These are phyloP conservation scores for Zymoseptoria pseudotritici DNA, from an alignment of 2,329 filamentous ascomycete species.

Conservation along the genomic window DNA sequence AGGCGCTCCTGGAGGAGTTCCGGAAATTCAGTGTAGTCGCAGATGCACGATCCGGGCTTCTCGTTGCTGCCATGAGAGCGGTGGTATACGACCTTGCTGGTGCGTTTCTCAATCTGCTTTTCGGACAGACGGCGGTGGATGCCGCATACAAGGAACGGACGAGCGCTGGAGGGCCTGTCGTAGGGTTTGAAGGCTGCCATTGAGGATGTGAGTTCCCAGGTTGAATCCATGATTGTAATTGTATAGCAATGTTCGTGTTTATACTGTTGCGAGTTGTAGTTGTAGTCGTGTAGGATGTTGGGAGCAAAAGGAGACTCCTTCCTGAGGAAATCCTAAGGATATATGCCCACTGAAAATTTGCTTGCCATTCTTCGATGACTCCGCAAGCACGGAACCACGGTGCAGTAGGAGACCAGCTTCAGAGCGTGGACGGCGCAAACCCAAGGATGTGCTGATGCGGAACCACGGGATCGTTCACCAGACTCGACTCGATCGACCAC, in stretches of 20 bases:
- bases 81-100: background rate
- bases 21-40: constrained; percentile 3
- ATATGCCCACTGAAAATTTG: background rate
- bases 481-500: background rate
- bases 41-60: background rate
- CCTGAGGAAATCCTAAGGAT: background rate
- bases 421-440: background rate
- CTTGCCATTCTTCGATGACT: background rate
- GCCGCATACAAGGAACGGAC: background rate
- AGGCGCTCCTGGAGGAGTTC: background rate
- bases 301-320: background rate
- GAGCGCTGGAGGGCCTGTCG: background rate
- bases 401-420: background rate
- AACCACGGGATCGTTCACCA: background rate
- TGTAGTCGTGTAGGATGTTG: background rate
- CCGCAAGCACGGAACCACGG: background rate
- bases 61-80: background rate
- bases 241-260: background rate
- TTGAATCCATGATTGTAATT: background rate
- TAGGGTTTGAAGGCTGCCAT: background rate
- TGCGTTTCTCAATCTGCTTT: background rate
- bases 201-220: background rate
- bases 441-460: background rate
- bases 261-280: background rate
- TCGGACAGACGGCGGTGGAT: background rate